Conservation (phyloP, 78 protist species). For the Salpingoeca rosetta region DNA sequence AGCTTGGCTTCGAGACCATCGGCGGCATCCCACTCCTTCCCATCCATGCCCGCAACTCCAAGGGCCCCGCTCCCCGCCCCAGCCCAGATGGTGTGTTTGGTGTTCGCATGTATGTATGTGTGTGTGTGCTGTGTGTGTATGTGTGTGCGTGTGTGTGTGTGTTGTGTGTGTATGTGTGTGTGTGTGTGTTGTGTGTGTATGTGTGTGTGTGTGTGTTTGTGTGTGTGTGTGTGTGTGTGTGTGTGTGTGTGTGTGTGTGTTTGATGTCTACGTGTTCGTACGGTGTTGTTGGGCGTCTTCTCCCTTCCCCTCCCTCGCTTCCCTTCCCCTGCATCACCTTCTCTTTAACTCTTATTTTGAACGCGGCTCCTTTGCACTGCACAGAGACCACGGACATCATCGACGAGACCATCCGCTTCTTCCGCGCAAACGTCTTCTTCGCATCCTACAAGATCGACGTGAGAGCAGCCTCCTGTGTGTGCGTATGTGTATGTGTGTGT, state of each 20-base stretch:
- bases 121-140: too few species aligned
- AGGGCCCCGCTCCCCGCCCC: constrained; percentile 11
- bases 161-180: not conserved
- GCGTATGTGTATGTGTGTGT: too few species aligned
- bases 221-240: not conserved
- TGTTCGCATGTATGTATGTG: too few species aligned
- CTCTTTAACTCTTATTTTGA: not conserved
- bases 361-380: not conserved
- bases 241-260: too few species aligned
- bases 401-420: constrained; percentile 72
- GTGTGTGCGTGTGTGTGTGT: not conserved
- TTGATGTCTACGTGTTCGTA: too few species aligned
- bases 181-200: too few species aligned
- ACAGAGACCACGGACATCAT: constrained; percentile 48
- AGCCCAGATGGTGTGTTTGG: not conserved
- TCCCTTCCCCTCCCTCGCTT: not conserved
- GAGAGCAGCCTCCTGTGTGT: too few species aligned
- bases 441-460: constrained; percentile 72
- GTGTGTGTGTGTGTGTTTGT: not conserved
- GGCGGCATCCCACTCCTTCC: constrained; percentile 1
- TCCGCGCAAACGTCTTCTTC: constrained; percentile 84
- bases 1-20: not conserved
- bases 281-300: not conserved
- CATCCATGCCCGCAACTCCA: not conserved
- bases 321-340: not conserved